These are phyloP conservation scores for Ceratopteris richardii DNA, from an alignment of 75 land plant species.

Conservation along the genomic window DNA sequence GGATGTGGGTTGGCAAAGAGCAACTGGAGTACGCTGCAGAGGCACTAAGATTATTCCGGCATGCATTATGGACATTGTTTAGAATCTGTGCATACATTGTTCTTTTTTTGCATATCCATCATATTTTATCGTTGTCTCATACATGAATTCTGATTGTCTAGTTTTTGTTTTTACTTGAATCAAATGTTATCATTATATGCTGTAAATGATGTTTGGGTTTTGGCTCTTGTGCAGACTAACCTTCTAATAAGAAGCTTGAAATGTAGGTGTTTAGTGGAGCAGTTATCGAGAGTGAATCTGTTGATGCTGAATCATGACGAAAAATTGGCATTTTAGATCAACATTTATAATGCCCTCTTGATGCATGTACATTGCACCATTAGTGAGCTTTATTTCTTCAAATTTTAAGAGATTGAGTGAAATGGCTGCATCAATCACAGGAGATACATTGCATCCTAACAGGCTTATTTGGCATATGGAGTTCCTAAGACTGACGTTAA, in stretches of 20 bases:
- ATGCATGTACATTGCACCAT: conserved; percentile 55
- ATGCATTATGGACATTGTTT: too few relatives aligned
- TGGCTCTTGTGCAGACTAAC: not conserved
- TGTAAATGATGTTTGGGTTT: not conserved
- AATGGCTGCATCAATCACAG: too few relatives aligned
- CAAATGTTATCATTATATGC: not conserved
- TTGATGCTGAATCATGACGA: conserved; percentile 38
- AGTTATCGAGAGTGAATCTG: conserved; percentile 65
- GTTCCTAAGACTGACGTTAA: conserved; percentile 72
- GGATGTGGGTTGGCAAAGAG: conserved; percentile 80
- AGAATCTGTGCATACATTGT: too few relatives aligned
- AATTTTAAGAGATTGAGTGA: not conserved
- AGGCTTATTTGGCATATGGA: conserved; percentile 90
- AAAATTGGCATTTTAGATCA: conserved; percentile 88
- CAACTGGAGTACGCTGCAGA: conserved; percentile 78
- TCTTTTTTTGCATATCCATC: too few relatives aligned
- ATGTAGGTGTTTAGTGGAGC: conserved; percentile 66
- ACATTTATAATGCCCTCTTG: conserved; percentile 84
- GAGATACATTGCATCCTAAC: too few relatives aligned
- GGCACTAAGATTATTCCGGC: conserved; percentile 59
- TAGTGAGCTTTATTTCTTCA: not conserved
- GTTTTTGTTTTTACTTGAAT: too few relatives aligned
- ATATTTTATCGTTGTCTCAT: too few relatives aligned
- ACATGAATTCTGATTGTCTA: too few relatives aligned
- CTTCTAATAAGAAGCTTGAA: not conserved